Conservation (phyloP, 2,329 filamentous ascomycete species). For the Cladobotryum mycophilum region DNA sequence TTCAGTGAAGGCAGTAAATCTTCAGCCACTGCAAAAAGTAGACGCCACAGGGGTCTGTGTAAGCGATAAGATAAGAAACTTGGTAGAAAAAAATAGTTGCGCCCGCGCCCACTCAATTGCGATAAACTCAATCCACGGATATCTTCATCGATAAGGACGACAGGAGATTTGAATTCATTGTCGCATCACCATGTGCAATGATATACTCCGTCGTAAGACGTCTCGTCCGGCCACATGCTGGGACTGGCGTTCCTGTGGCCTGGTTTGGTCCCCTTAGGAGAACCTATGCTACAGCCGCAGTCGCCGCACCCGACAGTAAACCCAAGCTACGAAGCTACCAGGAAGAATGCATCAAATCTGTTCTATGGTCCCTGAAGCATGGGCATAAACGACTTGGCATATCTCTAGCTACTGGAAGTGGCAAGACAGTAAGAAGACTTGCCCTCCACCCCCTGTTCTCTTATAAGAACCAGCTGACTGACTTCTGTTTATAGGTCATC, state of each 20-base stretch:
- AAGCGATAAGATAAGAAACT: no score
- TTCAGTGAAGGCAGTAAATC: no score
- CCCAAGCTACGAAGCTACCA: slow-evolving; percentile 76
- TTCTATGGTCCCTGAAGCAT: slow-evolving; percentile 59
- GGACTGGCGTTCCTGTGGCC: slow-evolving; percentile 8
- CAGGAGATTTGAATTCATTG: no score
- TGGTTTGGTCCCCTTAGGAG: slow-evolving; percentile 1
- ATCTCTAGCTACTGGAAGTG: slow-evolving; percentile 80
- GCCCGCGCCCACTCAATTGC: no score
- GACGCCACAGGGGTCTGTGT: no score
- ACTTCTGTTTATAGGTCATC: slow-evolving; percentile 57
- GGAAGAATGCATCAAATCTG: slow-evolving; percentile 82
- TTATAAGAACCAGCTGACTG: neutral
- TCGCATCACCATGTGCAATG: slow-evolving; percentile 32
- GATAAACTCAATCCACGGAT: no score
- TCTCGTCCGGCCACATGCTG: slow-evolving; percentile 17
- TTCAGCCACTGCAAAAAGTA: no score
- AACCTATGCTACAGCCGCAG: slow-evolving; percentile 18
- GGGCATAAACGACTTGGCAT: slow-evolving; percentile 77
- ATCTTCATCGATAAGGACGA: no score
- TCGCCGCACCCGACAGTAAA: slow-evolving; percentile 17
- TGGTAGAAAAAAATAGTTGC: no score
- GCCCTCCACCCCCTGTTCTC: neutral
- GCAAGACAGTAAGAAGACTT: slow-evolving; percentile 62
- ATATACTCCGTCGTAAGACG: slow-evolving; percentile 25